Conservation (phyloP, 139 green algal species). For the Chlamydomonas schloesseri region DNA sequence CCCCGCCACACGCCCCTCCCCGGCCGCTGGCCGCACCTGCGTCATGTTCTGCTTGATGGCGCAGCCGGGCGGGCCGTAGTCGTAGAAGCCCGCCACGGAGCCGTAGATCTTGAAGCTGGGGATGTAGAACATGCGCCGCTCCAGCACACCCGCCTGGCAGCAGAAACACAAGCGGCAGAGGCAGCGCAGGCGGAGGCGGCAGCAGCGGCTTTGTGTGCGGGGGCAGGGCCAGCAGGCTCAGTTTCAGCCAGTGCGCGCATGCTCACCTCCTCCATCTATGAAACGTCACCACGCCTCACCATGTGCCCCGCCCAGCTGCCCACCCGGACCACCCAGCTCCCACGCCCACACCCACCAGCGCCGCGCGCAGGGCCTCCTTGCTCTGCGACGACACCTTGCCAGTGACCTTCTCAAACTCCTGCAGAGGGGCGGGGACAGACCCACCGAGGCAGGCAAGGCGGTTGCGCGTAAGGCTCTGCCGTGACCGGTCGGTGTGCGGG, state of each 20-base stretch:
- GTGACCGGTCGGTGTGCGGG: no score
- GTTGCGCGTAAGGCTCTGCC: not conserved
- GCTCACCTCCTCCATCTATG: no score
- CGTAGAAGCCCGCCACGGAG: constrained; percentile 95
- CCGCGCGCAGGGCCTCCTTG: constrained; percentile 87
- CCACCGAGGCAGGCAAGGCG: not conserved
- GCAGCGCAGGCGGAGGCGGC: no score
- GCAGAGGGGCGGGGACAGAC: not conserved
- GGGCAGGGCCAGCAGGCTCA: no score
- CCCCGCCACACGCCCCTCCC: not conserved
- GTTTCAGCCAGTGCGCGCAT: no score
- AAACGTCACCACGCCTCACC: no score
- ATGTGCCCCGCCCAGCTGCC: no score
- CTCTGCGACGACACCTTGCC: constrained; percentile 74
- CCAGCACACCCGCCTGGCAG: constrained; percentile 81
- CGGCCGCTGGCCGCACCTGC: constrained; percentile 48
- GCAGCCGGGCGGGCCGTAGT: constrained; percentile 98
- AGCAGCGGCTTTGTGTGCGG: not conserved
- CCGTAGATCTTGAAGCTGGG: constrained; percentile 99
- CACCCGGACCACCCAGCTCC: no score
- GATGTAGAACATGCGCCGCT: constrained; percentile 96
- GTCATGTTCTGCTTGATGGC: constrained; percentile 97
- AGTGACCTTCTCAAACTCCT: constrained; percentile 75
- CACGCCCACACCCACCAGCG: constrained; percentile 67
- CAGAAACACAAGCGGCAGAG: no score